Evolutionary conservation across 441 rosid species (phyloP).

Genomic region (Hura crepitans): DNA sequence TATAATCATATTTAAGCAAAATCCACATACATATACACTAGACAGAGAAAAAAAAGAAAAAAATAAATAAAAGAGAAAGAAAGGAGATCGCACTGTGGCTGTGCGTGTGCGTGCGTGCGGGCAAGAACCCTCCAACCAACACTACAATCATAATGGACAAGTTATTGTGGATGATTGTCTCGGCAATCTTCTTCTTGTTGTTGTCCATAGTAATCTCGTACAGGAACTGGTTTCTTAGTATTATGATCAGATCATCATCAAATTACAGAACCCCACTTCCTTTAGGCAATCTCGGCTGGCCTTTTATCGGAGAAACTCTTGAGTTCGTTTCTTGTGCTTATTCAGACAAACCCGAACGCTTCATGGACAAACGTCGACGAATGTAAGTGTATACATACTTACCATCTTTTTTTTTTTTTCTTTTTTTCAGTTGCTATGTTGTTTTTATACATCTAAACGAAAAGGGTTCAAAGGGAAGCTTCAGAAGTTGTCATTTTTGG

Average conservation of each 20-base stretch:
- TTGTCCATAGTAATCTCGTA: slow-evolving; percentile 31
- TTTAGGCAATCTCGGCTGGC: slow-evolving; percentile 80
- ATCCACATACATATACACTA: background rate
- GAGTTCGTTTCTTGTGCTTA: slow-evolving; percentile 79
- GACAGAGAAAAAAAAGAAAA: background rate
- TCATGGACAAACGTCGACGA: slow-evolving; percentile 79
- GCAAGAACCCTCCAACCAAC: background rate
- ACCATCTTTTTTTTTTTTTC: too few species aligned
- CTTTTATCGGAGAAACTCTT: slow-evolving; percentile 80
- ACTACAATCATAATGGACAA: slow-evolving; percentile 26
- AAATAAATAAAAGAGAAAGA: slow-evolving; percentile 9
- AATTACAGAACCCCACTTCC: slow-evolving; percentile 41
- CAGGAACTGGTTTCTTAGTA: slow-evolving; percentile 26
- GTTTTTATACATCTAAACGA: too few species aligned
- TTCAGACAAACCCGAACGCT: slow-evolving; percentile 80
- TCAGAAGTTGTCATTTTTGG: too few species aligned
- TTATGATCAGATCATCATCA: slow-evolving; percentile 13
- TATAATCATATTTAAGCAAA: slow-evolving; percentile 30
- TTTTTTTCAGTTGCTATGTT: background rate
- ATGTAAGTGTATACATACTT: slow-evolving; percentile 39
- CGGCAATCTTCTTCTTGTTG: slow-evolving; percentile 29
- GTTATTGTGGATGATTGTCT: slow-evolving; percentile 34
- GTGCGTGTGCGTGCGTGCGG: background rate
- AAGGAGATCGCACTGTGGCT: background rate
- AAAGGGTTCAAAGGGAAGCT: too few species aligned